Base-by-base conservation (phyloP, 352 stramenopile species). In the Phytophthora crassamura region DNA sequence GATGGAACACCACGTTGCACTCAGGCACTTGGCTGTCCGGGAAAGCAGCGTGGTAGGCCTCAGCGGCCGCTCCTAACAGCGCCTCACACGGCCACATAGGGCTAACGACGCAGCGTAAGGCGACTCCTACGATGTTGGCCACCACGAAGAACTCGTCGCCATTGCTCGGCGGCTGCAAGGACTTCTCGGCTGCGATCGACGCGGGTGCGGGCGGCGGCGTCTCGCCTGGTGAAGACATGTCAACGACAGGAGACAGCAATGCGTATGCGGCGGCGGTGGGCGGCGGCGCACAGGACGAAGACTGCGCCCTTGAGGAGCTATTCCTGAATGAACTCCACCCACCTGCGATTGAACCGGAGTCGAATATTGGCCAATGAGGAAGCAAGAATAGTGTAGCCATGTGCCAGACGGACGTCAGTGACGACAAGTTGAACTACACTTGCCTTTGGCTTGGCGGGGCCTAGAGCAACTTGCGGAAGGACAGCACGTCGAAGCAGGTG, bases 401-500 rank as follows among this genome's bases (percentile, higher is more conserved):
- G 49, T 71, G 67, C 48, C 61, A 74, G 25, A 28, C 25, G 4
- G 25, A 28, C 25, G 25, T 28, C 25, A 28, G 25, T 28, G 3
- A 28, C 22, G 5, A 28, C 25, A 6, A 28, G 25, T 28, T 28
- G 25, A 28, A 28, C 25, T 28, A 28, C 25, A 28, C 22, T 25
- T 28, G 25, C 25, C 25, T 28, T 28, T 28, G 25, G 25, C 25
- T 28, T 28, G 25, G 10, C 38, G 3, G 12, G 34, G 36, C 8
- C 79, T 74, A 95, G 10, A 95, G 41, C n/a, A 95, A 57, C 49
- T 88, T 84, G 14, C 85, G 86, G 59, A 93, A 95, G 15, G 88
- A 87, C 6, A 95, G 71, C 36, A 95, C 86, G 61, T 95, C 88
- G 47, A 82, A 91, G 71, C 88, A 95, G 0, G 86, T 91, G 36